A percentile compares a stretch with the other conserved stretches of the same genome.
Evolutionary conservation across 352 stramenopile genomes (phyloP).

Genomic region (Globisporangium perplexum): DNA sequence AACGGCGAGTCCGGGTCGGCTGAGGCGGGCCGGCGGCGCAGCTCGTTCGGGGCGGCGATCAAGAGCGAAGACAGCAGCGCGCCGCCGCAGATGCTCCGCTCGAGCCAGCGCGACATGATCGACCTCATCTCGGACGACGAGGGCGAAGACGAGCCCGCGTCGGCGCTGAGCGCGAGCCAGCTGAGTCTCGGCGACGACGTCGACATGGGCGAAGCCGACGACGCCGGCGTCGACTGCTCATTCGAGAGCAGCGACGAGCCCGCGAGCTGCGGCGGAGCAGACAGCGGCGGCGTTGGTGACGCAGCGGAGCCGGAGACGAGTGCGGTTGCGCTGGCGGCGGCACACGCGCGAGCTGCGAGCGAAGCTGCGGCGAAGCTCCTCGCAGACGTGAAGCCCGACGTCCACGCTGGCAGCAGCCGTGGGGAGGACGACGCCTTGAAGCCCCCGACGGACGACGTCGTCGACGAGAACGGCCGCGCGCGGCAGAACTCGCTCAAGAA

Average conservation of each 20-base stretch:
- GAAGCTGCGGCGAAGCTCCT: not conserved
- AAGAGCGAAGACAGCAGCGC: not conserved
- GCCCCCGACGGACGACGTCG: not conserved
- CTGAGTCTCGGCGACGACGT: not conserved
- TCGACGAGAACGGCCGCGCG: not conserved
- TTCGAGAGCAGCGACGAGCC: not conserved
- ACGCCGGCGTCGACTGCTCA: not conserved
- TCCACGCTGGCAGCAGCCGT: not conserved
- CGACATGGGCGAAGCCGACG: not conserved
- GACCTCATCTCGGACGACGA: slow-evolving; percentile 7
- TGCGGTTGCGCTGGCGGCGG: not conserved
- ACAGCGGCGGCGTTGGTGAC: not conserved
- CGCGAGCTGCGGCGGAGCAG: not conserved
- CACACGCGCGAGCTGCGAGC: not conserved
- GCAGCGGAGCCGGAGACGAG: not conserved
- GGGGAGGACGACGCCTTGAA: not conserved
- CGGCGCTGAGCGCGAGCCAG: not conserved
- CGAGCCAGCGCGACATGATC: slow-evolving; percentile 5
- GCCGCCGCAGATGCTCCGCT: not conserved
- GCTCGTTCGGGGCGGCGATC: not conserved
- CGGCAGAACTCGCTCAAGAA: slow-evolving; percentile 8
- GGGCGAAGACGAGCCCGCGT: not conserved
- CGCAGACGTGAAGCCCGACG: not conserved
- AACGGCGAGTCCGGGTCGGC: not conserved
- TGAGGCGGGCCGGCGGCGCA: slow-evolving; percentile 4